Evolutionary conservation across 495 filamentous ascomycete species (phyloP).

Genomic region (Penicillium robsamsonii): DNA sequence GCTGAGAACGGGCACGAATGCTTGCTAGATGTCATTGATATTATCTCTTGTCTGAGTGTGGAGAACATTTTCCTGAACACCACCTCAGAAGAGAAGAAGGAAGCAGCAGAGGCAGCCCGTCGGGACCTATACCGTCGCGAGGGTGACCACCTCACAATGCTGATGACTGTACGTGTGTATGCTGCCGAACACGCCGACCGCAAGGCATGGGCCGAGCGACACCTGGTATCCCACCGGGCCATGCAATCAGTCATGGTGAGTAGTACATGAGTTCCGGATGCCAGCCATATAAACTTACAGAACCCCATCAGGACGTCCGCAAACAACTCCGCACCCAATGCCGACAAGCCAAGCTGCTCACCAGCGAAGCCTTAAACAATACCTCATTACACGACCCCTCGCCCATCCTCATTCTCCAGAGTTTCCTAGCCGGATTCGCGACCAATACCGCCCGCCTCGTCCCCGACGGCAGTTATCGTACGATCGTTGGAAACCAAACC

Average conservation of each 20-base stretch:
- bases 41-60: conserved; percentile 82
- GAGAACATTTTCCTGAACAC: conserved; percentile 86
- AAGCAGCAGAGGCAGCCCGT: conserved; percentile 69
- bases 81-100: conserved; percentile 75
- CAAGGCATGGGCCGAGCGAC: conserved; percentile 71
- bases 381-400: conserved; percentile 29
- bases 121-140: conserved; percentile 74
- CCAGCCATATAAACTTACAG: conserved; percentile 6
- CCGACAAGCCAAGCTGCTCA: conserved; percentile 43
- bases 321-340: conserved; percentile 78
- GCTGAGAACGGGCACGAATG: conserved; percentile 66
- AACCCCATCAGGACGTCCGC: conserved; percentile 65
- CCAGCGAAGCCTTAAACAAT: conserved; percentile 19
- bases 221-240: conserved; percentile 75
- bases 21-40: conserved; percentile 82
- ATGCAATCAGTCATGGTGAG: conserved; percentile 75
- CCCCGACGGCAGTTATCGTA: conserved; percentile 83
- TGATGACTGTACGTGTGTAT: conserved; percentile 80
- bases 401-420: conserved; percentile 62
- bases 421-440: conserved; percentile 78
- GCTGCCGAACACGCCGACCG: conserved; percentile 71
- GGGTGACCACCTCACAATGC: conserved; percentile 85
- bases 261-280: conserved; percentile 18
- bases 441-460: conserved; percentile 79
- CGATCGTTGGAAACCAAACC: conserved; percentile 75